Evolutionary conservation across 108 stramenopile species (phyloP), one percentile per base, ranked within the genome.

Genomic region (Discostella stelligeroides): DNA sequence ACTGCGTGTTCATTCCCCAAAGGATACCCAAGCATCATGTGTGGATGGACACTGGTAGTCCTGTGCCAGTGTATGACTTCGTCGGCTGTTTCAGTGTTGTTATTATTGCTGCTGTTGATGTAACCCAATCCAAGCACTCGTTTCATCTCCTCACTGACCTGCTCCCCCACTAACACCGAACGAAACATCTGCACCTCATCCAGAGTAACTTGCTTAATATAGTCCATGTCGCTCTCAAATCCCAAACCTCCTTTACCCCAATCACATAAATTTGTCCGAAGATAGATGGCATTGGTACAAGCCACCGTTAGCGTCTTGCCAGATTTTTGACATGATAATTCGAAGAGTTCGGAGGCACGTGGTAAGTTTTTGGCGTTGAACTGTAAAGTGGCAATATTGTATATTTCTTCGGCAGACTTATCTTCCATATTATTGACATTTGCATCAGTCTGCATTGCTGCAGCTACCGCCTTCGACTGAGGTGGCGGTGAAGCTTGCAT

Each of bases 1-100:
- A 86, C 75, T 1, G 71, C 70, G 61, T 83, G 45, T 1, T 59
- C 43, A 48, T 77, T 70, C 27, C 40, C 39, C 20, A 93, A 20
- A 11, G 88, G 92, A 68, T 91, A 93, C 40, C 89, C 89, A 13
- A 93, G 75, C 89, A 89, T 91, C 84, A 85, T 83, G 79, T 83
- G 82, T 6, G 82, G 82, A 70, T 83, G 75, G 17, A 84, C 85
- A 40, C 86, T 87, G 34, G 85, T 84, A 12, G 86, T 75, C 43
- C 92, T 77, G 6, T 80, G 37, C 92, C 92, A 93, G 20, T 59
- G 60, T 48, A 87, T 83, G 28, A 63, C 25, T 50, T 57, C 82
- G 4, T 65, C 68, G 30, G 0, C 15, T 7, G 34, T 27, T 1
- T 37, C 11, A 12, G 6, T 12, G 51, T 23, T 34, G 8, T 12